A percentile compares a stretch with the other conserved stretches of the same genome.
Conservation (phyloP, 371 early-diverging fungal genomes). For the Gilbertella persicaria region DNA sequence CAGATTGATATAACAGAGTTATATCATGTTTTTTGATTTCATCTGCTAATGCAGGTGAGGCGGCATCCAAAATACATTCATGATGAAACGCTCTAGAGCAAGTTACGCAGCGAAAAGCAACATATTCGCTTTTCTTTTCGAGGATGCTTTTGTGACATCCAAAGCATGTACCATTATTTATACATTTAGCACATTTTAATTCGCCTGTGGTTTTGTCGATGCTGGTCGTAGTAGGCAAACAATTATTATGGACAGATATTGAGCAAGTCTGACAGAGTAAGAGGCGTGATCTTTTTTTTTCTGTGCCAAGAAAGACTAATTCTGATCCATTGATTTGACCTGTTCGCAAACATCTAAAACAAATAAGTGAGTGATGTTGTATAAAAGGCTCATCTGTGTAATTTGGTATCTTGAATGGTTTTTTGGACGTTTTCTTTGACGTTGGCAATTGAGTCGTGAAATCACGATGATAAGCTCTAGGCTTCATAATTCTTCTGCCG, state of each 20-base stretch:
- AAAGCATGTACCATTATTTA: constrained; percentile 1
- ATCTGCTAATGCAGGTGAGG: constrained; percentile 7
- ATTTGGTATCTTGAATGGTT: background rate
- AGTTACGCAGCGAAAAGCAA: constrained; percentile 38
- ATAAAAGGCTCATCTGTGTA: constrained; percentile 2
- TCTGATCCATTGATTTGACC: constrained; percentile 6
- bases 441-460: constrained; percentile 1
- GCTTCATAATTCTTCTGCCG: background rate
- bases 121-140: background rate
- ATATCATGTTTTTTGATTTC: constrained; percentile 14
- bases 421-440: background rate
- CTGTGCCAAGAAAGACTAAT: constrained; percentile 4
- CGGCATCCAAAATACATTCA: constrained; percentile 24
- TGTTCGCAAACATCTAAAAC: constrained; percentile 7
- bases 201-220: background rate
- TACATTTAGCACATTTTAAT: constrained; percentile 19
- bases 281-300: constrained; percentile 16
- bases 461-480: constrained; percentile 4
- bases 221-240: constrained; percentile 16
- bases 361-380: constrained; percentile 5
- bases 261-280: constrained; percentile 50
- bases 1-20: constrained; percentile 25
- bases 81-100: constrained; percentile 45
- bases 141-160: constrained; percentile 8
- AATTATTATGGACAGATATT: constrained; percentile 38